These are phyloP conservation scores for Saraca asoca DNA, from an alignment of 331 rosid species.

Conservation along the genomic window DNA sequence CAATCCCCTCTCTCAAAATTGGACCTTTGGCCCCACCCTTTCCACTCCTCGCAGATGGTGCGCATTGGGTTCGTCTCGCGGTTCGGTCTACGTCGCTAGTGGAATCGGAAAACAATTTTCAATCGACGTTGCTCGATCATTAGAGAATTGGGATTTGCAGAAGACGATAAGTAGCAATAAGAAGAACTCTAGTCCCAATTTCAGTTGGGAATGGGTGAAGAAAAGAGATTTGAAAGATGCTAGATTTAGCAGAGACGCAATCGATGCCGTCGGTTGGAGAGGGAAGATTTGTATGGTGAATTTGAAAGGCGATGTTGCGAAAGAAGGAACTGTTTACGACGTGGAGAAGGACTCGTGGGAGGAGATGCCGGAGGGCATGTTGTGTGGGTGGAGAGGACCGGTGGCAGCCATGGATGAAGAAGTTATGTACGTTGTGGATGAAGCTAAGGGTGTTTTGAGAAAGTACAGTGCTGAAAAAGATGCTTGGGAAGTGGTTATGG, in stretches of 20 bases:
- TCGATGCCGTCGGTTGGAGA: constrained; percentile 83
- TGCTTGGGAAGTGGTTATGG: constrained; percentile 55
- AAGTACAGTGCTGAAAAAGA: constrained; percentile 47
- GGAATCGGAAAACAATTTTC: constrained; percentile 76
- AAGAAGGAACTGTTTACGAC: constrained; percentile 65
- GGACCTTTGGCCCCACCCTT: constrained; percentile 61
- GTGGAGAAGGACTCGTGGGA: constrained; percentile 56
- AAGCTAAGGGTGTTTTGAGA: constrained; percentile 49
- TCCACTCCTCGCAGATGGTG: constrained; percentile 78
- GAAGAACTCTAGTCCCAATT: neutral
- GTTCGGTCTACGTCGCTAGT: constrained; percentile 61
- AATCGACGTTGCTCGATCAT: constrained; percentile 47
- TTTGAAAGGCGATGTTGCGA: constrained; percentile 52
- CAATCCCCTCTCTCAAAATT: constrained; percentile 39
- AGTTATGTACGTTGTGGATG: constrained; percentile 71
- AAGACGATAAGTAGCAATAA: neutral
- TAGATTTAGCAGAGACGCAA: constrained; percentile 74
- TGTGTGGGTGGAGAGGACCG: constrained; percentile 78
- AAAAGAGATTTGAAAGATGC: constrained; percentile 48
- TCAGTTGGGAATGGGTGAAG: constrained; percentile 46
- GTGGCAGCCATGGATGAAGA: constrained; percentile 84
- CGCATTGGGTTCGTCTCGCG: constrained; percentile 44
- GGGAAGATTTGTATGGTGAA: constrained; percentile 79
- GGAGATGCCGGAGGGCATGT: constrained; percentile 82
- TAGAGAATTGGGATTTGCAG: constrained; percentile 52